Evolutionary conservation across 768 basidiomycete genomes (phyloP).

Genomic region (Hypholoma fasciculare): DNA sequence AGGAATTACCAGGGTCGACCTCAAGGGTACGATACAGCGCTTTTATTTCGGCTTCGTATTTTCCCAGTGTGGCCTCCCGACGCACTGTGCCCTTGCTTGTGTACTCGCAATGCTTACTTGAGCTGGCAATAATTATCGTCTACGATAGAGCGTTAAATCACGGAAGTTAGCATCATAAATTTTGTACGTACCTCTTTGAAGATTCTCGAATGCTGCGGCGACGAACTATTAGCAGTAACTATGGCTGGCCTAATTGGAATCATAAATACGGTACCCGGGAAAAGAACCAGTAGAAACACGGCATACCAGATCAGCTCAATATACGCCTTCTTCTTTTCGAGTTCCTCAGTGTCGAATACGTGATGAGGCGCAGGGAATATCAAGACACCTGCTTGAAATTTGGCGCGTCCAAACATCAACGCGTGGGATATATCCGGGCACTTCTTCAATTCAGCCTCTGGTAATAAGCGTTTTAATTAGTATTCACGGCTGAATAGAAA

Average conservation of each 20-base stretch:
- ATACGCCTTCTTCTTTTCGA: neutral
- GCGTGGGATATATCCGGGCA: neutral
- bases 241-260: neutral
- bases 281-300: neutral
- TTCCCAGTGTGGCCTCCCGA: neutral
- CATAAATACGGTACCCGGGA: neutral
- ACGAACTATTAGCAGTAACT: neutral
- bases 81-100: neutral
- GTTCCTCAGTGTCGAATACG: neutral
- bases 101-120: neutral
- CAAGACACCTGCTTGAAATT: constrained; percentile 2
- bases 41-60: constrained; percentile 1
- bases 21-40: neutral
- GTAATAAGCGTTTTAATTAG: too few relatives aligned
- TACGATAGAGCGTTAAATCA: neutral
- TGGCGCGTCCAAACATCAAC: constrained; percentile 3
- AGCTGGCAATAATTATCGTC: constrained; percentile 3
- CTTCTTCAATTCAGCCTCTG: neutral
- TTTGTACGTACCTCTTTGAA: constrained; percentile 4
- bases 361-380: neutral
- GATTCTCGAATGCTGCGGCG: constrained; percentile 5
- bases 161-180: neutral
- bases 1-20: neutral
- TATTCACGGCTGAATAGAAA: too few relatives aligned
- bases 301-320: constrained; percentile 1